phyloP scores from a whole-genome alignment of 1,139 yeast species.

The Sugiyamaella neomexicana region DNA sequence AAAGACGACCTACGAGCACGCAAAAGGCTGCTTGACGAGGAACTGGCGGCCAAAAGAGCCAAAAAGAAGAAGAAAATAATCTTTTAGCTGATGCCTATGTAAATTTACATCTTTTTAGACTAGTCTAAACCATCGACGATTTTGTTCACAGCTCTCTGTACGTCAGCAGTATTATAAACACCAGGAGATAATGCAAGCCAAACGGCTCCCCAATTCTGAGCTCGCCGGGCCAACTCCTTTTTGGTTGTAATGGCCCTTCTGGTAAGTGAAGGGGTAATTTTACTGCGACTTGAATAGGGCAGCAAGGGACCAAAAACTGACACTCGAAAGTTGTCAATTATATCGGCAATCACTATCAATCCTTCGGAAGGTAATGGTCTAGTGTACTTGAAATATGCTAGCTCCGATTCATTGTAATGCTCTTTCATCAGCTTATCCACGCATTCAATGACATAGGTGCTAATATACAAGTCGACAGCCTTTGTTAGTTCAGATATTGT shows the following conservation, averaged over 20 bases:
- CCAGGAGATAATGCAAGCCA: slow-evolving; percentile 5
- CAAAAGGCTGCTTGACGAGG: slow-evolving; percentile 8
- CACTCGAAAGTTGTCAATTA: slow-evolving; percentile 53
- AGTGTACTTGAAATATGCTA: slow-evolving; percentile 4
- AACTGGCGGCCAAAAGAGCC: slow-evolving; percentile 8
- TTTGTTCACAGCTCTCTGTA: background rate
- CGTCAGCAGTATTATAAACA: background rate
- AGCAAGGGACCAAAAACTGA: slow-evolving; percentile 49
- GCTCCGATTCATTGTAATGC: slow-evolving; percentile 59
- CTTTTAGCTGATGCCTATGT: background rate
- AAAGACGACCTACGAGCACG: background rate
- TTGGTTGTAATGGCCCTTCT: background rate
- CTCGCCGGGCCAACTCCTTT: background rate
- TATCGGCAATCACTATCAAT: slow-evolving; percentile 43
- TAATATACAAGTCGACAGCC: slow-evolving; percentile 46
- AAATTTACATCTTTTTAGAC: no score
- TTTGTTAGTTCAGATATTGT: slow-evolving; percentile 5
- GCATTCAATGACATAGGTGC: slow-evolving; percentile 47
- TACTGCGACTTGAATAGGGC: slow-evolving; percentile 4
- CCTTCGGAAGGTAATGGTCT: background rate
- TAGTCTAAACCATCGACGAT: background rate
- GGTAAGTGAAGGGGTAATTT: background rate
- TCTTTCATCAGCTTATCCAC: slow-evolving; percentile 54
- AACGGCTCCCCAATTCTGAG: slow-evolving; percentile 3
- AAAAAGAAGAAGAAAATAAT: slow-evolving; percentile 12